Evolutionary conservation across 2,329 filamentous ascomycete species (phyloP).

Genomic region (Diaporthe longicolla): DNA sequence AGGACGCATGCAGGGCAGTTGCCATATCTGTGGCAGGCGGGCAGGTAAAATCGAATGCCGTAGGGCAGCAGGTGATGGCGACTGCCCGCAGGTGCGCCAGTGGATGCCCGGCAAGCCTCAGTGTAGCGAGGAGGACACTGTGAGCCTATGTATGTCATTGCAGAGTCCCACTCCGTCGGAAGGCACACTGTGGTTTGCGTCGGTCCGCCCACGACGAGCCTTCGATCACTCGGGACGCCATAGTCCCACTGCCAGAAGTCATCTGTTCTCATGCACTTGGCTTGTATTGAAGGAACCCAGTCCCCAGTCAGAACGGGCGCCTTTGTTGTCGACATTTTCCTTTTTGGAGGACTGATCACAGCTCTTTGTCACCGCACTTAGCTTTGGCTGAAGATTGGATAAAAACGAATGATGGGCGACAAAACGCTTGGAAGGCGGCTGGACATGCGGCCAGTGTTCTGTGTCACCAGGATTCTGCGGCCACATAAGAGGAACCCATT

Average conservation of each 20-base stretch:
- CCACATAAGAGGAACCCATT: neutral
- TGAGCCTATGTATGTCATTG: neutral
- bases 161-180: neutral
- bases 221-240: neutral
- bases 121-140: conserved; percentile 1
- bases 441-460: neutral
- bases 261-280: neutral
- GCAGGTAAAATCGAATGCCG: neutral
- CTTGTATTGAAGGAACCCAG: conserved; percentile 10
- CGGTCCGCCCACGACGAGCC: neutral
- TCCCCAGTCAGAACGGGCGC: neutral
- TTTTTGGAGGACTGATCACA: neutral
- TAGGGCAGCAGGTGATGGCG: neutral
- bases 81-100: neutral
- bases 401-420: neutral
- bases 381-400: neutral
- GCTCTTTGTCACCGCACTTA: neutral
- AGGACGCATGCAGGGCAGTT: neutral
- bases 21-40: neutral
- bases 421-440: neutral
- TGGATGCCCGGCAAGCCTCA: neutral
- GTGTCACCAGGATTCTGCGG: neutral
- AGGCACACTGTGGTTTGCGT: neutral
- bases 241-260: conserved; percentile 1
- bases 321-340: neutral